Conservation (phyloP, 2,329 filamentous ascomycete genomes). For the Lasiodiplodia hormozganensis region DNA sequence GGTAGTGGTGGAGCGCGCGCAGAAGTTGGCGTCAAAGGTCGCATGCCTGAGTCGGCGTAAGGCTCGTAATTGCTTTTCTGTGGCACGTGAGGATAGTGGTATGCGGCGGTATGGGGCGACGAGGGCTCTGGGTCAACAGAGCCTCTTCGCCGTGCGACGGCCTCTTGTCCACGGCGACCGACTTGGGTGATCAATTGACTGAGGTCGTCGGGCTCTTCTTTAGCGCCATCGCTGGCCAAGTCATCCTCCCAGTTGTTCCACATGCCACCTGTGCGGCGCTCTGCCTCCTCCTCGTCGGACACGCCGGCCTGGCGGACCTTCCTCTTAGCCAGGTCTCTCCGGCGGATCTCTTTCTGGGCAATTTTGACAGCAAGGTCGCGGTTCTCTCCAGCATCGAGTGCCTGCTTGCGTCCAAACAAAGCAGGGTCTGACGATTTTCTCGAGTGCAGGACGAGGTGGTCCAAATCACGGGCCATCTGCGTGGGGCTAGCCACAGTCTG, state of each 20-base stretch:
- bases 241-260: slow-evolving; percentile 62
- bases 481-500: slow-evolving; percentile 36
- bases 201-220: slow-evolving; percentile 52
- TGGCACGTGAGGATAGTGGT: slow-evolving; percentile 55
- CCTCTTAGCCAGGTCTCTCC: slow-evolving; percentile 40
- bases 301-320: slow-evolving; percentile 62
- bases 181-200: slow-evolving; percentile 61
- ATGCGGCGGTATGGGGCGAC: slow-evolving; percentile 36
- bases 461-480: slow-evolving; percentile 35
- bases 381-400: slow-evolving; percentile 43
- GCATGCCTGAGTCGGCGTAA: slow-evolving; percentile 39
- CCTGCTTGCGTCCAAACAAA: slow-evolving; percentile 37
- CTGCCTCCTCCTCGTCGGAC: slow-evolving; percentile 63
- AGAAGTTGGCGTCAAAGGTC: slow-evolving; percentile 21
- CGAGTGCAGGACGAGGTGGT: slow-evolving; percentile 30
- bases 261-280: slow-evolving; percentile 60
- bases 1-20: slow-evolving; percentile 48
- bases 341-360: slow-evolving; percentile 44
- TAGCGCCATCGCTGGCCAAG: slow-evolving; percentile 37
- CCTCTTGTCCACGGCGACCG: slow-evolving; percentile 45
- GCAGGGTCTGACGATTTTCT: slow-evolving; percentile 32
- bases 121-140: neutral
- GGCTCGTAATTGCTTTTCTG: slow-evolving; percentile 45
- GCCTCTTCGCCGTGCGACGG: slow-evolving; percentile 38
- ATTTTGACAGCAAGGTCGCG: slow-evolving; percentile 43